Percentiles rank a stretch among this genome's conserved stretches.
Evolutionary conservation across 768 basidiomycete genomes (phyloP).

Genomic region (Mycena alexandri): DNA sequence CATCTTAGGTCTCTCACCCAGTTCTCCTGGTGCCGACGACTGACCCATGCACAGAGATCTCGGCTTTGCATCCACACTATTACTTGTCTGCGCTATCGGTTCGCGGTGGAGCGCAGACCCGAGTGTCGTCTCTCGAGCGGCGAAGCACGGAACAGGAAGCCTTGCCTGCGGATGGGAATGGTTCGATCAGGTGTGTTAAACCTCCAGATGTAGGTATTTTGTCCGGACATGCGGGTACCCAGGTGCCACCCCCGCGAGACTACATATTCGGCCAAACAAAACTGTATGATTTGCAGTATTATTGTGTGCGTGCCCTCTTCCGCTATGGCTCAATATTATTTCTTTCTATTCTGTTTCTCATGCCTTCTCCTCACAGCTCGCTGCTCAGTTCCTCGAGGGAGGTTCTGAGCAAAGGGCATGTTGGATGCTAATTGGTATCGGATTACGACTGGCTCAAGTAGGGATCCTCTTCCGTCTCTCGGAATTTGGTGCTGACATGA

Average conservation of each 20-base stretch:
- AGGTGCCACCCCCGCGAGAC: constrained; percentile 67
- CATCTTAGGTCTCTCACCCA: constrained; percentile 50
- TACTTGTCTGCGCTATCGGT: constrained; percentile 80
- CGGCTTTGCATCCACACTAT: constrained; percentile 68
- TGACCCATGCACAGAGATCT: no score
- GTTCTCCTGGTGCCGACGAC: no score
- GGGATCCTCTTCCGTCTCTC: neutral
- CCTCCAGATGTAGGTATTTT: no score
- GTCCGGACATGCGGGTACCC: no score
- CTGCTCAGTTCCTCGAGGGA: constrained; percentile 66
- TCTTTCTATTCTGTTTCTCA: neutral
- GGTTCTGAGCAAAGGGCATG: constrained; percentile 72
- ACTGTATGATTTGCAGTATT: constrained; percentile 82
- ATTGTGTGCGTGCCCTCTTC: constrained; percentile 55
- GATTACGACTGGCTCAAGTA: constrained; percentile 34
- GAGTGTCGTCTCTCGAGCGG: constrained; percentile 50
- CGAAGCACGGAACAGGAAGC: constrained; percentile 4
- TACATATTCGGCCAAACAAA: constrained; percentile 72
- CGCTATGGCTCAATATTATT: neutral
- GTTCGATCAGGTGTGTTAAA: constrained; percentile 66
- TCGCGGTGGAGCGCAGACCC: constrained; percentile 71
- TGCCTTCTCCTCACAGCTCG: constrained; percentile 54
- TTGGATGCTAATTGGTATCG: constrained; percentile 76
- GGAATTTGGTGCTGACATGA: constrained; percentile 68
- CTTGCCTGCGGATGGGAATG: constrained; percentile 74